These are phyloP conservation scores for Paracamarosporium sp. DNA, from an alignment of 2,329 filamentous ascomycete species.

Conservation along the genomic window DNA sequence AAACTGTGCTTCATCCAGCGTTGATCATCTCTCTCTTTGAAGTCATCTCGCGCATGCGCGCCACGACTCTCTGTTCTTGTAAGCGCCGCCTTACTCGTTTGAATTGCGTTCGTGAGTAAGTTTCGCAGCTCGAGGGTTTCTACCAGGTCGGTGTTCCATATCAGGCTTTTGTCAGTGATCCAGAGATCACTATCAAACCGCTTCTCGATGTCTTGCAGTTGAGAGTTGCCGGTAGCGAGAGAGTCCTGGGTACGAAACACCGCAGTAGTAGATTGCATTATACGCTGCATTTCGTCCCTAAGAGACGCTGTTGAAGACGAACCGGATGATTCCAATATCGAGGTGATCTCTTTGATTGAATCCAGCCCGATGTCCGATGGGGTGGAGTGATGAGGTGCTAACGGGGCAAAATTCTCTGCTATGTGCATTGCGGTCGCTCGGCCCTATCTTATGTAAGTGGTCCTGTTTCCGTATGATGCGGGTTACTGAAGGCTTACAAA, in stretches of 20 bases:
- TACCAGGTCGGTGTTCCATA: conserved; percentile 59
- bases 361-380: conserved; percentile 44
- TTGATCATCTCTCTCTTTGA: conserved; percentile 50
- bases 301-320: conserved; percentile 46
- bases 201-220: conserved; percentile 44
- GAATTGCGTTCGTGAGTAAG: conserved; percentile 54
- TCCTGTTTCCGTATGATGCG: neutral
- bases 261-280: conserved; percentile 55
- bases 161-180: conserved; percentile 52
- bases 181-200: conserved; percentile 45
- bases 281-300: conserved; percentile 52
- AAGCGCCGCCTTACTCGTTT: conserved; percentile 54
- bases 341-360: conserved; percentile 44
- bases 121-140: conserved; percentile 58
- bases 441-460: conserved; percentile 33
- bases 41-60: conserved; percentile 57
- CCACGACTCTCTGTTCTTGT: conserved; percentile 54
- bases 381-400: conserved; percentile 41
- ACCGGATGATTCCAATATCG: conserved; percentile 47
- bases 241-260: conserved; percentile 54
- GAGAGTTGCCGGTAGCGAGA: conserved; percentile 39
- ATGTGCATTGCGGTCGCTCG: conserved; percentile 54
- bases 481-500: conserved; percentile 41
- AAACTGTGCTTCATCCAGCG: conserved; percentile 57
- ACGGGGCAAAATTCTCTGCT: conserved; percentile 47